Conservation (phyloP, 1,139 yeast genomes). For the Blastobotrys aristatus region DNA sequence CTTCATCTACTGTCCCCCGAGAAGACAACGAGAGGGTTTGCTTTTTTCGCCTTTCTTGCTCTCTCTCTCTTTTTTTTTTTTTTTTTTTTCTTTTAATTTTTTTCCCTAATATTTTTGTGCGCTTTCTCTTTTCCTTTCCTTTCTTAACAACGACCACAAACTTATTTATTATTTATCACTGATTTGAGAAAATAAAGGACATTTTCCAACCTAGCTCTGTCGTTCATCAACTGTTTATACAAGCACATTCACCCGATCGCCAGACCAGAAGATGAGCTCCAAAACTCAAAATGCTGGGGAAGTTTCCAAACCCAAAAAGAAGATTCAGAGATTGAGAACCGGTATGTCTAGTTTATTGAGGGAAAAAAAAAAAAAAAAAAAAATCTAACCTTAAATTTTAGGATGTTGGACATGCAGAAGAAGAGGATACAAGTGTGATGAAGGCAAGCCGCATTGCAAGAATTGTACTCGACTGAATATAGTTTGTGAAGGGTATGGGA, state of each 20-base stretch:
- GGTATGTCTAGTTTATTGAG: conserved; percentile 16
- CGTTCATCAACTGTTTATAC: neutral
- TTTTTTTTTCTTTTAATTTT: neutral
- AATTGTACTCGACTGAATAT: conserved; percentile 25
- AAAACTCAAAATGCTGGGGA: neutral
- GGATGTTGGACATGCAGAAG: conserved; percentile 81
- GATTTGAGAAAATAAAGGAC: too few species aligned
- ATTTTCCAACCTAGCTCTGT: too few species aligned
- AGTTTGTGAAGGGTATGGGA: conserved; percentile 29
- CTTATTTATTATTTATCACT: too few species aligned
- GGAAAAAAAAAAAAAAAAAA: neutral
- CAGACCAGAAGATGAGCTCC: neutral
- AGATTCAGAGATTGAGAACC: conserved; percentile 27
- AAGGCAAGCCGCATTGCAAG: conserved; percentile 50
- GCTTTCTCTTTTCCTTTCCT: too few species aligned
- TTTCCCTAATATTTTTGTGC: too few species aligned
- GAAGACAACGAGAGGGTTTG: neutral
- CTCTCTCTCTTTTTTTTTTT: neutral
- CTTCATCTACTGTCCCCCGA: too few species aligned
- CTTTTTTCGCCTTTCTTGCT: neutral
- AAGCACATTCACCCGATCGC: neutral
- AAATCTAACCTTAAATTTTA: conserved; percentile 4
- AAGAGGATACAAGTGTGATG: conserved; percentile 82
- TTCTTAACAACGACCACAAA: too few species aligned
- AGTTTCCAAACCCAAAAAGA: conserved; percentile 19